Percentiles rank a stretch among this genome's conserved stretches.
Evolutionary conservation across 2,329 filamentous ascomycete genomes (phyloP).

Genomic region (Pyrenochaeta sp.): DNA sequence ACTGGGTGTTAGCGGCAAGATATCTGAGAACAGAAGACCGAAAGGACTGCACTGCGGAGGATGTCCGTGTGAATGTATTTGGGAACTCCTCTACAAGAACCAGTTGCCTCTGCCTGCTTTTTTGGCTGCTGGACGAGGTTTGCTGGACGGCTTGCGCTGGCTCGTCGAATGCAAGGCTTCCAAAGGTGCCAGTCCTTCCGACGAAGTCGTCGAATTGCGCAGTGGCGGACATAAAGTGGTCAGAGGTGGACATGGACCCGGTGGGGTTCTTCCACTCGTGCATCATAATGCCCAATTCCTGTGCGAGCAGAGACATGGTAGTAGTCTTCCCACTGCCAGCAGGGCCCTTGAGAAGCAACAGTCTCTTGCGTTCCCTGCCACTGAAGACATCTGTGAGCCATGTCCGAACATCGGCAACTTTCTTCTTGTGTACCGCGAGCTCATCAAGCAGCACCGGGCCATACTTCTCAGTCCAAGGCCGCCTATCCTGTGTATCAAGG

Average conservation of each 20-base stretch:
- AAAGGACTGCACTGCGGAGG: conserved; percentile 61
- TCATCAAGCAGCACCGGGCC: conserved; percentile 79
- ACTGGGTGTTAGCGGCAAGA: conserved; percentile 72
- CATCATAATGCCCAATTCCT: conserved; percentile 77
- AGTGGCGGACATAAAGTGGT: conserved; percentile 74
- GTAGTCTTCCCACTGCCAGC: conserved; percentile 95
- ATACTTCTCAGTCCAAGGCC: conserved; percentile 90
- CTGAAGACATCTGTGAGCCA: conserved; percentile 82
- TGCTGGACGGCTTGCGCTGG: conserved; percentile 20
- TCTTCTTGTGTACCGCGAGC: conserved; percentile 92
- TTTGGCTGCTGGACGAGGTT: conserved; percentile 16
- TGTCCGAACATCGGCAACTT: conserved; percentile 82
- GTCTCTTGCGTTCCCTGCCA: conserved; percentile 68
- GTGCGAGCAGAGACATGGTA: conserved; percentile 79
- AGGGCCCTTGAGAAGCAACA: conserved; percentile 87
- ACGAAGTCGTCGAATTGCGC: conserved; percentile 93
- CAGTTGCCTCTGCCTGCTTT: conserved; percentile 47
- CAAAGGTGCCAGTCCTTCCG: conserved; percentile 80
- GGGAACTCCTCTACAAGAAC: conserved; percentile 62
- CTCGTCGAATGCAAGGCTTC: conserved; percentile 67
- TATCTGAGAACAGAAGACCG: conserved; percentile 78
- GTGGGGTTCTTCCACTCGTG: conserved; percentile 91
- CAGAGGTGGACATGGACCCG: conserved; percentile 65
- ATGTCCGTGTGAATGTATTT: conserved; percentile 57
- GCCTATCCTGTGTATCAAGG: conserved; percentile 60